Conservation (phyloP, 345 rosid species). For the Salix exigua region DNA sequence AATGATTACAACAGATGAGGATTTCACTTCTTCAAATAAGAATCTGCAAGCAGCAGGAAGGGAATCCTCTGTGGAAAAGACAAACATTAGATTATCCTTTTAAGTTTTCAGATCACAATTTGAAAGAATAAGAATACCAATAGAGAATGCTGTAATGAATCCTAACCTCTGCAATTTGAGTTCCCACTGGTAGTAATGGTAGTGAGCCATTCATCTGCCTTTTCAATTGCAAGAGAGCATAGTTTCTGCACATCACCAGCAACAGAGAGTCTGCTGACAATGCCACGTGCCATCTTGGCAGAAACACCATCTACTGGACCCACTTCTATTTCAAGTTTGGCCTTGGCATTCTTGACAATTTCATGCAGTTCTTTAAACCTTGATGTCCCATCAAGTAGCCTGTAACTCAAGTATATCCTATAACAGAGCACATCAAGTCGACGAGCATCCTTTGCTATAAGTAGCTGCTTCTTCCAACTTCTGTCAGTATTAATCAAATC, state of each 20-base stretch:
- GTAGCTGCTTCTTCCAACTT: conserved; percentile 87
- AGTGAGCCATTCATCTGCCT: conserved; percentile 59
- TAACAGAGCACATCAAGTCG: conserved; percentile 75
- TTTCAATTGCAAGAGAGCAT: conserved; percentile 65
- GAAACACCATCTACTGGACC: conserved; percentile 70
- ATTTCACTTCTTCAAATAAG: conserved; percentile 70
- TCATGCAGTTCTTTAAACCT: conserved; percentile 66
- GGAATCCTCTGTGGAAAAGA: conserved; percentile 42
- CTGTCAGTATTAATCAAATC: conserved; percentile 42
- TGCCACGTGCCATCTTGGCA: conserved; percentile 72
- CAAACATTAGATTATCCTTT: conserved; percentile 13
- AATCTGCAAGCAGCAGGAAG: conserved; percentile 80
- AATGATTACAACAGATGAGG: conserved; percentile 55
- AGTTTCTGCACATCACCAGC: conserved; percentile 74
- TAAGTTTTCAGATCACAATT: conserved; percentile 2
- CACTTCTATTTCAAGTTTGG: conserved; percentile 73
- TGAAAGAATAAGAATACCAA: background rate
- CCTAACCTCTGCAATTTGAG: conserved; percentile 55
- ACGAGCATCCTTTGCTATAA: conserved; percentile 83
- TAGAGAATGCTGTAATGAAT: background rate
- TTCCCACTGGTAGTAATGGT: conserved; percentile 26
- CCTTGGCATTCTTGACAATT: conserved; percentile 62
- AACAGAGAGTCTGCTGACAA: conserved; percentile 82
- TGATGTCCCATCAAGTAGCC: conserved; percentile 72
- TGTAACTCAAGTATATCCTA: conserved; percentile 76